These are phyloP conservation scores for Trichoderma asperelloides DNA, from an alignment of 495 filamentous ascomycete species.

Conservation along the genomic window DNA sequence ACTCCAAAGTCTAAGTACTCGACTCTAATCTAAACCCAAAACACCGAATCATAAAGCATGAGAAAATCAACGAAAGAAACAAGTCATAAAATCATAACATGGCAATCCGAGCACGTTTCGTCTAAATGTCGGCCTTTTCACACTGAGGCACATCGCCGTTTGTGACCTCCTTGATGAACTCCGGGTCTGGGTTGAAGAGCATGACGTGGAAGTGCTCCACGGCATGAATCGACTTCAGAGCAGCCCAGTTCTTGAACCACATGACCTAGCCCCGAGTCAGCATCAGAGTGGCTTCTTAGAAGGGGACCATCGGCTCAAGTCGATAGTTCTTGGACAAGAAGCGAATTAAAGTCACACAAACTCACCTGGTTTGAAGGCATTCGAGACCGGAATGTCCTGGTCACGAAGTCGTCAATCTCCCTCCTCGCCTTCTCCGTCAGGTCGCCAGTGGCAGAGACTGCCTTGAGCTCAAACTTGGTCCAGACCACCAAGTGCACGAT, in stretches of 20 bases:
- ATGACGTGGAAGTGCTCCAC: constrained; percentile 96
- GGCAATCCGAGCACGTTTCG: not conserved
- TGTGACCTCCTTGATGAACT: constrained; percentile 63
- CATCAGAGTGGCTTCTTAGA: no score
- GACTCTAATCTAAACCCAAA: not conserved
- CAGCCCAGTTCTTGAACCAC: constrained; percentile 88
- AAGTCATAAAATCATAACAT: not conserved
- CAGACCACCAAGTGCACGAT: constrained; percentile 82
- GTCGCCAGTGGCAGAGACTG: constrained; percentile 58
- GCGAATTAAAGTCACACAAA: not conserved
- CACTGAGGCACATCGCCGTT: constrained; percentile 60
- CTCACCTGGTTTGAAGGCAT: constrained; percentile 36
- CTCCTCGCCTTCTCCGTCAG: constrained; percentile 52
- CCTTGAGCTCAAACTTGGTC: constrained; percentile 68
- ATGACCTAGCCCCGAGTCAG: constrained; percentile 42
- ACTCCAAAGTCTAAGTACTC: not conserved
- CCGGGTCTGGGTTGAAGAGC: constrained; percentile 63
- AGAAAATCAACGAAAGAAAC: not conserved
- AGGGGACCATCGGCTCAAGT: no score
- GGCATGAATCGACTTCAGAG: constrained; percentile 70
- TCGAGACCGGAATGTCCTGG: constrained; percentile 45
- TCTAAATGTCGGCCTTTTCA: constrained; percentile 3
- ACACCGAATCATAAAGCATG: not conserved
- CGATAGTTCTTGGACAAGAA: no score
- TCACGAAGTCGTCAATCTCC: constrained; percentile 61